Evolutionary conservation across 495 filamentous ascomycete genomes (phyloP), one percentile per base, ranked within the genome.

Genomic region (Xylaria longipes): DNA sequence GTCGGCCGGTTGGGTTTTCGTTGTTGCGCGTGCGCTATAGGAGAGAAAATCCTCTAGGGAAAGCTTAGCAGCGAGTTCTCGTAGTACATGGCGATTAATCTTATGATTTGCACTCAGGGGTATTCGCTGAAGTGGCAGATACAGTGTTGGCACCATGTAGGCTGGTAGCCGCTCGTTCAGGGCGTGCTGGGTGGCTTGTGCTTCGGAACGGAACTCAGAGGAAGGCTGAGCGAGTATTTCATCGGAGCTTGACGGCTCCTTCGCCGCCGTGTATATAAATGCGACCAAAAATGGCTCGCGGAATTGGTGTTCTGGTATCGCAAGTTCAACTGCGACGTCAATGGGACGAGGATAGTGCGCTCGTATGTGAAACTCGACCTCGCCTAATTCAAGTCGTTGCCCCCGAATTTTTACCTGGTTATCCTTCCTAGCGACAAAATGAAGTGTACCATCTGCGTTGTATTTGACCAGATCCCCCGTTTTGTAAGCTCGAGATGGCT

Each of bases 131-230:
- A 89, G 79, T 31, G 84, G 84, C 1, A 90, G 60, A 76, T 85
- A 89, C n/a, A 87, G 67, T 1, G 79, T 73, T 3, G 88, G 89
- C 5, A 90, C 80, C 89, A 91, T 91, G 71, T 89, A 89, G 14
- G 15, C 5, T 35, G 67, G 52, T 22, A 69, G 39, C 15, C 17
- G 41, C 22, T 69, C 31, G 3, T 39, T 50, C 7, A 66, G 45
- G 20, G 7, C 7, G 2, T 4, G 3, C 52, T 69, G 17, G 12
- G 66, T 22, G 6, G 22, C 31, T 29, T 58, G 33, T 3, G 50
- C 52, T 31, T 31, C 66, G 7, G 54, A 27, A 57, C 37, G 22
- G 37, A 60, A 54, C 14, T 66, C 46, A 25, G 27, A 6, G 14
- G 45, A 66, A n/a, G 64, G 64, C 27, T 14, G 29, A 17, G 27